Base-by-base conservation (phyloP, 202 grass and related monocot genomes). In the Bolboschoenoplectus hybrid region DNA sequence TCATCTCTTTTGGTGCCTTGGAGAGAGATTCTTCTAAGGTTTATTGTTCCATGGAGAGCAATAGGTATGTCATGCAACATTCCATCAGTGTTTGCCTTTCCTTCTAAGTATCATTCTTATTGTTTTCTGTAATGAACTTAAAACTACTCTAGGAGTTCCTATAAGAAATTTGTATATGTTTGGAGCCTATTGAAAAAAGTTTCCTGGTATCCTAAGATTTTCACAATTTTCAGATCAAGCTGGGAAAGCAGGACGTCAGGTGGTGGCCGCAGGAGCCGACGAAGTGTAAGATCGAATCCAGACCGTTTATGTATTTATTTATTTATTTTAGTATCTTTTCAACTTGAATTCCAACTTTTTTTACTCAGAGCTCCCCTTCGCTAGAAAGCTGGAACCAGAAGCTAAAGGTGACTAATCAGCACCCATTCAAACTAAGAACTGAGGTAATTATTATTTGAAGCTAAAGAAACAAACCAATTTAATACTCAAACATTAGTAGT, bases 351-450 rank as follows among this genome's bases (percentile, higher is more conserved):
- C 66, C 32, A 26, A 36, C 11, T 16, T 80, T 41, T 62, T 76
- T 82, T 87, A 26, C 63, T 73, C 77, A 99, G 97, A 87, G 90
- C 57, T 90, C 88, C 2, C 93, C 94, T 9, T 99, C 92, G 0
- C 61, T 89, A 13, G 84, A 91, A 78, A 91, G 91, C 53, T 99
- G 93, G 97, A 97, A 99, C 26, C 94, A 82, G 82, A 97, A 88
- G 57, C 89, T 99, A 1, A 99, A 91, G 86, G 97, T 91, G 66
- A 97, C 97, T 19, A 99, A 87, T 73, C 93, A 91, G 71, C 90
- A 94, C 19, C 97, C 97, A 3, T 99, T 99, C 92, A 99, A 99
- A 76, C 80, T 99, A 39, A 91, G 92, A 76, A 99, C 97, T 16
- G 97, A 99, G 97, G 97, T 99, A 88, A 87, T 82, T 19, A 26